These are phyloP conservation scores for Pseudozyma hubeiensis DNA, from an alignment of 1,284 basidiomycete genomes.

Conservation along the genomic window DNA sequence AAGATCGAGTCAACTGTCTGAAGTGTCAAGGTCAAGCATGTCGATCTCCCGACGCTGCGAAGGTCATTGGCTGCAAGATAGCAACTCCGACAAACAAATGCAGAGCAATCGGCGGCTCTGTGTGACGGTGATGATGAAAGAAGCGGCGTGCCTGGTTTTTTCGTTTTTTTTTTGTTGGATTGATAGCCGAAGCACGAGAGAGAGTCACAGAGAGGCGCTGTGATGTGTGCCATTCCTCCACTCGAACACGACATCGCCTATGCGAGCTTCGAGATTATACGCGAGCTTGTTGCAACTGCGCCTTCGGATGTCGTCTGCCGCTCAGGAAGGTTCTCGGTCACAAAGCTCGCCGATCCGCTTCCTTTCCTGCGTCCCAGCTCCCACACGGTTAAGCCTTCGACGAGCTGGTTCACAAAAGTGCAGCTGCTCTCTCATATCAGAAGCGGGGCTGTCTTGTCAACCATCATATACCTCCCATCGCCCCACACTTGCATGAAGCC, in stretches of 20 bases:
- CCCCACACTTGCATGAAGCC: slow-evolving; percentile 12
- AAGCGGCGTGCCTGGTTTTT: neutral
- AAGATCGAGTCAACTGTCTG: no score
- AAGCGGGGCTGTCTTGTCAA: neutral
- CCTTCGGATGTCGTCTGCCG: neutral
- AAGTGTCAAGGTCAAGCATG: no score
- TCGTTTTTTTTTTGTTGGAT: neutral
- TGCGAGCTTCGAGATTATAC: neutral
- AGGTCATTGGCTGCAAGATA: no score
- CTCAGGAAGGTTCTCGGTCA: neutral
- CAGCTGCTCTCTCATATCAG: neutral
- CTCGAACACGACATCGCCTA: neutral
- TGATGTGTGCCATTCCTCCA: neutral
- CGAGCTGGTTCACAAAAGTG: no score
- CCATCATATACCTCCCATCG: slow-evolving; percentile 9
- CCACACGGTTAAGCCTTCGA: no score
- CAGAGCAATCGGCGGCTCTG: no score
- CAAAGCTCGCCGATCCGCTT: neutral
- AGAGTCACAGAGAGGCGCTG: neutral
- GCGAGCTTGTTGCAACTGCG: no score
- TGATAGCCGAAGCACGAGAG: neutral
- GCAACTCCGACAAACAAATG: neutral
- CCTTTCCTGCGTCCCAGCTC: no score
- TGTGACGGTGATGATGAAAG: neutral
- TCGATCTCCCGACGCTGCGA: no score